These are phyloP conservation scores for Moringa oleifera DNA, from an alignment of 345 rosid genomes.

Conservation along the genomic window DNA sequence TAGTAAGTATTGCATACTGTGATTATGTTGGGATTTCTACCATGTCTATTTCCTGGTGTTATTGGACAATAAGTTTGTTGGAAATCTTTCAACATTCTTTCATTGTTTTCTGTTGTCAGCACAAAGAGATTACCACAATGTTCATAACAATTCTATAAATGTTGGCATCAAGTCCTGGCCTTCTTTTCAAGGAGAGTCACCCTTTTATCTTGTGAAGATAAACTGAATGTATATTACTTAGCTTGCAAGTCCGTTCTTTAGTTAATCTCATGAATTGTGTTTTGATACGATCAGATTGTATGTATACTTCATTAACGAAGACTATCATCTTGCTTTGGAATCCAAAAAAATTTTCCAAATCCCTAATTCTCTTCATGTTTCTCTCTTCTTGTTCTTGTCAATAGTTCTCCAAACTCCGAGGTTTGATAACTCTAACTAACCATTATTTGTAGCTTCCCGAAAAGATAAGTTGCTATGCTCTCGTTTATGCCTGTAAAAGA, in stretches of 20 bases:
- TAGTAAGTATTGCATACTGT: slow-evolving; percentile 30
- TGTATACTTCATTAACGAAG: background rate
- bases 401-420: background rate
- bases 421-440: no score
- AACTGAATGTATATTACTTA: background rate
- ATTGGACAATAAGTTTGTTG: background rate
- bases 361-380: background rate
- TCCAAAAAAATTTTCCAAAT: background rate
- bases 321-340: background rate
- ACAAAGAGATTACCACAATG: background rate
- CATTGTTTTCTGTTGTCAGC: background rate
- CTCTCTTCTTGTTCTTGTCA: background rate
- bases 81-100: background rate
- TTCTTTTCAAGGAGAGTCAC: background rate
- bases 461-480: no score
- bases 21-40: background rate
- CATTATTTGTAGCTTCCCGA: no score
- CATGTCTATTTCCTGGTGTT: background rate
- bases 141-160: background rate
- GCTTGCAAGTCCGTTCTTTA: background rate
- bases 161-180: background rate
- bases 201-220: background rate
- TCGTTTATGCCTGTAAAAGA: no score
- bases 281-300: background rate
- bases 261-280: no score